Base-by-base conservation (phyloP, 2,329 filamentous ascomycete genomes). In the Helotiales sp. region DNA sequence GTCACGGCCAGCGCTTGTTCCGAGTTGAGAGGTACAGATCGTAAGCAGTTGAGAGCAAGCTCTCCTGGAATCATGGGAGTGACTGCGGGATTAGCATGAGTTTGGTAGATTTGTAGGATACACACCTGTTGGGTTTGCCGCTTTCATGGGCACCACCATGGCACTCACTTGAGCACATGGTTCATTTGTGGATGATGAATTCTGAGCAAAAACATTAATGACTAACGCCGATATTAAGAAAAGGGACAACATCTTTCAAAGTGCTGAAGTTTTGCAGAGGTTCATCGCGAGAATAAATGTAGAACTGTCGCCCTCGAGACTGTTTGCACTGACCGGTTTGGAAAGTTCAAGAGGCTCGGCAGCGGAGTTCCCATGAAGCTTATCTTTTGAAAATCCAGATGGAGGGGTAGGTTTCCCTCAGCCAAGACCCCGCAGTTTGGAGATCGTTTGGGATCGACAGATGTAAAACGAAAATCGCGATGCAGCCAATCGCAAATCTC, bases 141-240 rank as follows among this genome's bases (percentile, higher is more conserved):
- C 47, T 22, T 17, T 31, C 47, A 31, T 31, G 6, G 25, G 27
- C 27, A 22, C 47, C 6, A 34, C 25, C 47, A 50, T 50, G 12
- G 47, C 47, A 50, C 27, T 34, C 19, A 50, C 47, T 29, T 50
- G 47, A 50, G 47, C 47, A 31, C 47, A 50, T n/a, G 47, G 47
- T 19, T 50, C 47, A 2, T 31, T 29, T 17, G 47, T 36, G 5
- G 33, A 8, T 12, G 10, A 8, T 5, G 17, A 5, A 15, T 8
- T 10, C 33, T 9, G 15, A 8, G 33, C 6, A 36, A 5, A n/a
- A 36, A 15, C 33, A n/a, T 5, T 36, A n/a, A 5, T 12, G 33
- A 36, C 8, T 12, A 36, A 36, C 7, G 15, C 33, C 33, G 33
- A 36, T 9, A 36, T 36, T 36, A 36, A 15, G 13, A 36, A n/a